These are phyloP conservation scores for Parasitella parasitica DNA, from an alignment of 371 early-diverging fungal species.

Conservation along the genomic window DNA sequence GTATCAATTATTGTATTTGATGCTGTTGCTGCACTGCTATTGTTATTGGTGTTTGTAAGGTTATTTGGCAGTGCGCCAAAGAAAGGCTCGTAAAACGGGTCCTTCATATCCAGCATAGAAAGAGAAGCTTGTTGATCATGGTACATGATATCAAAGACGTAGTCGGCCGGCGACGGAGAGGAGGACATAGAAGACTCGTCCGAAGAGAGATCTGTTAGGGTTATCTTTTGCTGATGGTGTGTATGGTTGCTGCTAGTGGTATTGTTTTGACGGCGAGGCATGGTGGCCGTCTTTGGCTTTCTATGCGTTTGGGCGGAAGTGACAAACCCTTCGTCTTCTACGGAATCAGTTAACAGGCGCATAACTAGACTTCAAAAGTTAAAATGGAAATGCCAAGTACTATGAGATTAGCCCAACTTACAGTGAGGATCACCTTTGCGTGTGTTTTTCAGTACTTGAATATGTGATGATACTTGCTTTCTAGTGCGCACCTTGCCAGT, in stretches of 20 bases:
- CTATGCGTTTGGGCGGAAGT: slow-evolving; percentile 3
- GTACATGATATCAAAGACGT: slow-evolving; percentile 49
- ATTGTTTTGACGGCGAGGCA: neutral
- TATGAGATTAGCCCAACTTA: slow-evolving; percentile 21
- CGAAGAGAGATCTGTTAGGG: slow-evolving; percentile 22
- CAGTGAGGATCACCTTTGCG: slow-evolving; percentile 64
- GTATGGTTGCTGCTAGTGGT: neutral
- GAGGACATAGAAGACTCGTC: slow-evolving; percentile 52
- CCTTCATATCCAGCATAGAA: slow-evolving; percentile 31
- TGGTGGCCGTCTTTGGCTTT: slow-evolving; percentile 1
- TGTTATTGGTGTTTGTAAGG: neutral
- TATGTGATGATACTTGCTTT: slow-evolving; percentile 79
- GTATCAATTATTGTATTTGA: neutral
- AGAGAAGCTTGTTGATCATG: slow-evolving; percentile 23
- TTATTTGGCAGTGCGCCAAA: slow-evolving; percentile 2
- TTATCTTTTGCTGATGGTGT: neutral
- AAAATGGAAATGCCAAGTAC: neutral
- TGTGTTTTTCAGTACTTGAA: slow-evolving; percentile 74
- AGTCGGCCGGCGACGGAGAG: slow-evolving; percentile 48
- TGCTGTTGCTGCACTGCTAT: neutral
- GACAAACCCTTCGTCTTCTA: slow-evolving; percentile 34
- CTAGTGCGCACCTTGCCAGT: slow-evolving; percentile 65
- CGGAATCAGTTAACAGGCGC: slow-evolving; percentile 53
- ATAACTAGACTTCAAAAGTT: slow-evolving; percentile 37
- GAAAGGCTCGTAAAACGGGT: slow-evolving; percentile 27